Evolutionary conservation across 257 asterid genomes (phyloP).

Genomic region (Rehmannia glutinosa): DNA sequence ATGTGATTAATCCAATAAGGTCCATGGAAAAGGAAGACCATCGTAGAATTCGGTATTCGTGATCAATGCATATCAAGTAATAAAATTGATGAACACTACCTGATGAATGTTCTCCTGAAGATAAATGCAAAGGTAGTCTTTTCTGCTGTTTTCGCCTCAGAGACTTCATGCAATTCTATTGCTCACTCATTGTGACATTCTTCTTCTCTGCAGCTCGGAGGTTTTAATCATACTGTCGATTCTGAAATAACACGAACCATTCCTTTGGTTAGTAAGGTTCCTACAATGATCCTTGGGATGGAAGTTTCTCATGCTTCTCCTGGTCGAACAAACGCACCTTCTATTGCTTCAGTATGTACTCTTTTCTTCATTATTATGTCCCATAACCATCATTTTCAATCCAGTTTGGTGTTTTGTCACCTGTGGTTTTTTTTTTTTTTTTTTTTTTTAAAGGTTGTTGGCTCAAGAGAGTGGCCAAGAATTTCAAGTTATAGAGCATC

Average conservation of each 20-base stretch:
- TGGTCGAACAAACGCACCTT: constrained; percentile 30
- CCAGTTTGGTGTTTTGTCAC: not conserved
- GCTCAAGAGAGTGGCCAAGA: constrained; percentile 54
- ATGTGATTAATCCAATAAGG: constrained; percentile 19
- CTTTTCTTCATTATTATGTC: not conserved
- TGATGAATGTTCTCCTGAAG: constrained; percentile 37
- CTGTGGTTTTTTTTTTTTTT: not conserved
- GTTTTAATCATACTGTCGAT: constrained; percentile 31
- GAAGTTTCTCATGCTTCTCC: constrained; percentile 26
- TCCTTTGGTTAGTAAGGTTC: constrained; percentile 35
- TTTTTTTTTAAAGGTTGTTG: constrained; percentile 34
- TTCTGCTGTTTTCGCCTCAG: not conserved
- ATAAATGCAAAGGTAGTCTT: constrained; percentile 34
- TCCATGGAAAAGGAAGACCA: constrained; percentile 48
- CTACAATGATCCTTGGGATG: constrained; percentile 48
- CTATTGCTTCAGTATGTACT: constrained; percentile 51
- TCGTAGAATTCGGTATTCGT: constrained; percentile 35
- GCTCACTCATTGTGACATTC: not conserved
- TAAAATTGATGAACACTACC: constrained; percentile 33
- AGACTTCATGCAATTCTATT: not conserved
- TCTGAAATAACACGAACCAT: constrained; percentile 29
- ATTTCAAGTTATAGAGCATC: constrained; percentile 46
- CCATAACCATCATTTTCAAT: not conserved
- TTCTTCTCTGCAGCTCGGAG: constrained; percentile 35
- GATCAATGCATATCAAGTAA: constrained; percentile 40